Evolutionary conservation across 805 yeast genomes (phyloP).

Genomic region (Myxozyma melibiosi): DNA sequence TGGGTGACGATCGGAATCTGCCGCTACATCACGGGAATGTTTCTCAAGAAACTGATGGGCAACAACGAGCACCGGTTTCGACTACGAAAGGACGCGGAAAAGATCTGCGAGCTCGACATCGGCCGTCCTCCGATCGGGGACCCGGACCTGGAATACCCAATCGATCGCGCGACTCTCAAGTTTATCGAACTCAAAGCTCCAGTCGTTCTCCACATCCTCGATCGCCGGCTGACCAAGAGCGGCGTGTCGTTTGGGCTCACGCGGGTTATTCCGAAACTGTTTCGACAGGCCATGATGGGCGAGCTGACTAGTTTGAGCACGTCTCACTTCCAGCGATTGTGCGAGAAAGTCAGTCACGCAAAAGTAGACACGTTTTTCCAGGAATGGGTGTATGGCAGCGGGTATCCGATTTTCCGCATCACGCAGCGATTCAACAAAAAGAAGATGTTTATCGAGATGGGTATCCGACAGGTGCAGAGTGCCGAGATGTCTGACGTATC

Average conservation of each 20-base stretch:
- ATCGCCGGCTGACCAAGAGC: slow-evolving; percentile 91
- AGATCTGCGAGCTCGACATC: slow-evolving; percentile 71
- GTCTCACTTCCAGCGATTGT: slow-evolving; percentile 84
- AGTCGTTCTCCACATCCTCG: slow-evolving; percentile 77
- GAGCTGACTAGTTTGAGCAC: slow-evolving; percentile 81
- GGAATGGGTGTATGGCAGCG: slow-evolving; percentile 91
- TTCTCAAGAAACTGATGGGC: slow-evolving; percentile 74
- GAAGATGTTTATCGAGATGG: slow-evolving; percentile 91
- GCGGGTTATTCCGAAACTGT: slow-evolving; percentile 86
- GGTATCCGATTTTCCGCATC: slow-evolving; percentile 84
- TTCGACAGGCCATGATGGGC: slow-evolving; percentile 93
- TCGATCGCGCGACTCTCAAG: slow-evolving; percentile 60
- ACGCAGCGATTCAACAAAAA: slow-evolving; percentile 93
- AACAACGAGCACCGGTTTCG: slow-evolving; percentile 75
- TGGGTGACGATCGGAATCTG: slow-evolving; percentile 92
- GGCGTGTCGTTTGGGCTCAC: slow-evolving; percentile 91
- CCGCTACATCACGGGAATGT: slow-evolving; percentile 76
- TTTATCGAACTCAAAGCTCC: slow-evolving; percentile 84
- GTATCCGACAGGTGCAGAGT: slow-evolving; percentile 84
- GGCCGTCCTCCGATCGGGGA: slow-evolving; percentile 80
- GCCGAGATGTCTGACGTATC: slow-evolving; percentile 51
- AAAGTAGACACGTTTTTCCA: slow-evolving; percentile 80
- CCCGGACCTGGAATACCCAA: slow-evolving; percentile 67
- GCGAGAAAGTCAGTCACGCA: slow-evolving; percentile 90
- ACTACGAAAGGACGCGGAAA: slow-evolving; percentile 64